Evolutionary conservation across 768 basidiomycete species (phyloP).

Genomic region (Xerocomus brunneocitrinus): DNA sequence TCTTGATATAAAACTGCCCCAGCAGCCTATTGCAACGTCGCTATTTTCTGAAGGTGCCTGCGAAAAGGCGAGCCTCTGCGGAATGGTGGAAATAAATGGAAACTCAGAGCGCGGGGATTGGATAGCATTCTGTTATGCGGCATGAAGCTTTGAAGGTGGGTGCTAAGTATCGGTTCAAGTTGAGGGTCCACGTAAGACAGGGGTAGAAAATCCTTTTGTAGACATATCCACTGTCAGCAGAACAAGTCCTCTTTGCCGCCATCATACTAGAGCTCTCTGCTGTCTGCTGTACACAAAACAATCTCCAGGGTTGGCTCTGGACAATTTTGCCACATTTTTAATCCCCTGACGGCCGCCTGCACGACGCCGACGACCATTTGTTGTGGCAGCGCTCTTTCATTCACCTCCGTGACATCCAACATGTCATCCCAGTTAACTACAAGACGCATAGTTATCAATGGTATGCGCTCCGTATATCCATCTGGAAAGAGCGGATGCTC

Average conservation of each 20-base stretch:
- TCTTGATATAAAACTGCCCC: too few relatives aligned
- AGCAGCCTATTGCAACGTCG: too few relatives aligned
- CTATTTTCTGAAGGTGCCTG: too few relatives aligned
- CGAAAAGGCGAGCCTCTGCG: too few relatives aligned
- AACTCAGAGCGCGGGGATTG: too few relatives aligned
- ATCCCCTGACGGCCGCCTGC: too few relatives aligned
- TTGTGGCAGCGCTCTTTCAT: not conserved
- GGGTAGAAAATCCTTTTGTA: not conserved
- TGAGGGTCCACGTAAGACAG: not conserved
- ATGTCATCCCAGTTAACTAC: slow-evolving; percentile 32
- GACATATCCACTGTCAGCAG: not conserved
- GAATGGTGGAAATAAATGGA: too few relatives aligned
- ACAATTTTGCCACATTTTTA: not conserved
- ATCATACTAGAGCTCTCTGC: not conserved
- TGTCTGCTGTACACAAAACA: not conserved
- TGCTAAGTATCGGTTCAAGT: too few relatives aligned
- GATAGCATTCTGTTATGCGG: too few relatives aligned
- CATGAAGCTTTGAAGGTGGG: too few relatives aligned
- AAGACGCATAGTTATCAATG: slow-evolving; percentile 44
- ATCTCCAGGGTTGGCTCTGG: not conserved
- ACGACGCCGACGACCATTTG: not conserved
- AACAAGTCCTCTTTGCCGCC: too few relatives aligned
- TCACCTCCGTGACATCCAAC: not conserved
- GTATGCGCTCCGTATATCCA: slow-evolving; percentile 23
- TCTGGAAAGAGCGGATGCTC: not conserved